Conservation (phyloP, 106 monocot genomes). For the Agapanthus africanus region DNA sequence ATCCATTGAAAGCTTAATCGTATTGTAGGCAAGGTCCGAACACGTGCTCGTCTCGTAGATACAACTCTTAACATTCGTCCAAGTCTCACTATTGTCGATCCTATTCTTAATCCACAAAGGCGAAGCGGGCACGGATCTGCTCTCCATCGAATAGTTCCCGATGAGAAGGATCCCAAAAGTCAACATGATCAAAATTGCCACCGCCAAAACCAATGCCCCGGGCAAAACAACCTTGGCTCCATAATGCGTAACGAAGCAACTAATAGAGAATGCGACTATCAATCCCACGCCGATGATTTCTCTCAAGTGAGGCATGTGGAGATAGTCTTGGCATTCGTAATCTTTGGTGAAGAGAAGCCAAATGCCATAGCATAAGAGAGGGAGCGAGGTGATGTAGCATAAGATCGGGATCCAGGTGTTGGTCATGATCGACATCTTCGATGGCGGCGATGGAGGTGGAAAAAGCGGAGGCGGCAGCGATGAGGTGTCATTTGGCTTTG, state of each 20-base stretch:
- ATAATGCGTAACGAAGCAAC: slow-evolving; percentile 6
- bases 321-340: background rate
- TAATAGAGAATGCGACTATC: background rate
- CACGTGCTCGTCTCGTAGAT: background rate
- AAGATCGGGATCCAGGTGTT: background rate
- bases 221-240: slow-evolving; percentile 4
- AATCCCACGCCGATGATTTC: background rate
- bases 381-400: slow-evolving; percentile 1
- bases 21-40: background rate
- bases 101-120: background rate
- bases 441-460: background rate
- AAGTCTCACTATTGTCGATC: background rate
- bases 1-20: background rate
- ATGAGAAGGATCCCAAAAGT: background rate
- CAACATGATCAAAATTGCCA: background rate
- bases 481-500: background rate
- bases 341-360: slow-evolving; percentile 8
- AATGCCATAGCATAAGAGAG: slow-evolving; percentile 10
- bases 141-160: slow-evolving; percentile 4
- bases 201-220: background rate
- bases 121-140: background rate
- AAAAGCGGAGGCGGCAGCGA: background rate
- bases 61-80: background rate
- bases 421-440: too few relatives aligned
- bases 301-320: slow-evolving; percentile 4